phyloP scores from a whole-genome alignment of 176 grass and related monocot genomes.

The Zoysia pacifica region DNA sequence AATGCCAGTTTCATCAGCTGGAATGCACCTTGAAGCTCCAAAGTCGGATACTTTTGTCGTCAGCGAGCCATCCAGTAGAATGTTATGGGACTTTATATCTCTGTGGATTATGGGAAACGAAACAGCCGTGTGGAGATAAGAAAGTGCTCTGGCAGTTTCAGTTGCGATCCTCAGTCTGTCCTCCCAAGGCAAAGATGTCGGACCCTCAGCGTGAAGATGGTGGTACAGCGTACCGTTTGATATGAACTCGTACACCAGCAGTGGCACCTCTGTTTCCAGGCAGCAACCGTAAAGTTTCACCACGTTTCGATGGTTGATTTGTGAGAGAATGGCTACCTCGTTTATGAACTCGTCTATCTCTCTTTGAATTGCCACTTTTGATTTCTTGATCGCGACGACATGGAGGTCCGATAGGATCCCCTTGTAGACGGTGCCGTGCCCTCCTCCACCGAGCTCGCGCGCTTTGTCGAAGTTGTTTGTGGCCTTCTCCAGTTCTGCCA shows the following conservation, averaged over 20 bases:
- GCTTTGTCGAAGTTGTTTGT: neutral
- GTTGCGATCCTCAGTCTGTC: neutral
- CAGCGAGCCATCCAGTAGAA: neutral
- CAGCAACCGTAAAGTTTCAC: neutral
- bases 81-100: neutral
- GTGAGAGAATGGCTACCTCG: neutral
- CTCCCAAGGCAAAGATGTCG: neutral
- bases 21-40: conserved; percentile 1
- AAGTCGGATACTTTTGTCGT: neutral
- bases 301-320: neutral
- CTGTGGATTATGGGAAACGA: neutral
- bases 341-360: neutral
- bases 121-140: neutral
- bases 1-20: neutral
- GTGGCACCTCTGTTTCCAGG: neutral
- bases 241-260: neutral
- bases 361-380: neutral
- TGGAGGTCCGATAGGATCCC: neutral
- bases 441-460: neutral
- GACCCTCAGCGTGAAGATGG: neutral
- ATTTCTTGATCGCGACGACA: neutral
- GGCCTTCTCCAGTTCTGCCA: neutral
- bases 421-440: neutral
- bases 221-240: neutral
- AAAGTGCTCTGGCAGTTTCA: neutral